phyloP scores from a whole-genome alignment of 345 rosid species.

The Excoecaria cochinchinensis region DNA sequence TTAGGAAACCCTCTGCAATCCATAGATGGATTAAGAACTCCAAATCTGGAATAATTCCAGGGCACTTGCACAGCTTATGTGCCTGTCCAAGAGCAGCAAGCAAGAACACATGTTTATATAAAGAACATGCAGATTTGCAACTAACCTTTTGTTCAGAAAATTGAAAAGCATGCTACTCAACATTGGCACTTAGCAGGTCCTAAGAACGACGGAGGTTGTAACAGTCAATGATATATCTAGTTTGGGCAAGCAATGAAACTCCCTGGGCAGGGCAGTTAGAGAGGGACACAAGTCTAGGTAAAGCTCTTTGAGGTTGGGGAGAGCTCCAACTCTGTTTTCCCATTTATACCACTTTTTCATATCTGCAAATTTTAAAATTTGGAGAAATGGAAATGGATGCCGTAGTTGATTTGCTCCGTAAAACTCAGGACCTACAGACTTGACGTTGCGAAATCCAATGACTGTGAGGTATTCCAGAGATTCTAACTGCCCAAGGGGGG shows the following conservation, averaged over 20 bases:
- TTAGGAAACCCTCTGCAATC: background rate
- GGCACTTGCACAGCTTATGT: no score
- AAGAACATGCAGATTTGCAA: no score
- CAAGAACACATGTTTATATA: no score
- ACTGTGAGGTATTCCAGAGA: conserved; percentile 4
- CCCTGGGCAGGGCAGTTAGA: background rate
- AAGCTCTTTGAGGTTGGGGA: conserved; percentile 15
- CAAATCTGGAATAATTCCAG: no score
- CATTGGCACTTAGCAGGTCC: no score
- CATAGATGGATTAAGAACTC: background rate
- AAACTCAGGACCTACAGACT: background rate
- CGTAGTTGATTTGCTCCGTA: background rate
- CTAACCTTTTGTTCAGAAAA: no score
- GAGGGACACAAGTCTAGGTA: background rate
- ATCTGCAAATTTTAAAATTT: background rate
- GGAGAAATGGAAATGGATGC: background rate
- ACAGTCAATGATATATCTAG: no score
- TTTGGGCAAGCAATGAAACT: background rate
- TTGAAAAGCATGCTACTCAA: no score
- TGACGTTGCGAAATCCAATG: background rate
- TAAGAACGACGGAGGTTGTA: no score
- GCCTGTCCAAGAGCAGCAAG: no score
- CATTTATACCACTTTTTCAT: background rate
- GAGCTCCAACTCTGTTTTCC: background rate
- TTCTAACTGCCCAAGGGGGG: conserved; percentile 21